Percentiles rank a stretch among this genome's conserved stretches.
Conservation (phyloP, 306 rosid genomes). For the Dalbergia oliveri region DNA sequence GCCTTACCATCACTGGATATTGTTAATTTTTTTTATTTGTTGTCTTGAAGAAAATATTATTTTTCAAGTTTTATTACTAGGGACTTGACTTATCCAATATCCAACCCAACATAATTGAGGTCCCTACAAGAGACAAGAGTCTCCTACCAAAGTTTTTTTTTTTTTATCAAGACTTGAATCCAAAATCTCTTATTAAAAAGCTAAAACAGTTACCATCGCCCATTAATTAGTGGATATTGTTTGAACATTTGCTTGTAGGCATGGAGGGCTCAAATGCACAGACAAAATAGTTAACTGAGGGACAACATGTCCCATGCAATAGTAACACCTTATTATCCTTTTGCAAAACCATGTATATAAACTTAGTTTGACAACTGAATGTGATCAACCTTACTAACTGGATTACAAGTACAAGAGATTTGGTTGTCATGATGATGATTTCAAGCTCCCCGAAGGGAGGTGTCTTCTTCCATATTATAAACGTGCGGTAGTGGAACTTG, state of each 20-base stretch:
- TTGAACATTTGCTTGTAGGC: constrained; percentile 39
- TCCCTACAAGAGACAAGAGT: too few species aligned
- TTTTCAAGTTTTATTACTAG: too few species aligned
- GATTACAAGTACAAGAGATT: constrained; percentile 22
- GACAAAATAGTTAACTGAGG: constrained; percentile 34
- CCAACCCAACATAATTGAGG: too few species aligned
- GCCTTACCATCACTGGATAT: constrained; percentile 36
- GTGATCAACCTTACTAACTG: background rate
- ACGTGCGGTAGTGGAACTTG: constrained; percentile 50
- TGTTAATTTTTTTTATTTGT: background rate
- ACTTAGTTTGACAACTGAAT: constrained; percentile 32
- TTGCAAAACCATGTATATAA: constrained; percentile 1
- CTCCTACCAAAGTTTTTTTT: too few species aligned
- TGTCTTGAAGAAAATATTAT: too few species aligned
- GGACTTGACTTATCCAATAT: too few species aligned
- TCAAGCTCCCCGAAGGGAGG: background rate
- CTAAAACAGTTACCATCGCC: too few species aligned
- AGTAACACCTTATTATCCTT: constrained; percentile 29
- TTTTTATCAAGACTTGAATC: too few species aligned
- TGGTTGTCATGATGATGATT: constrained; percentile 20
- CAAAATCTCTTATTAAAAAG: too few species aligned
- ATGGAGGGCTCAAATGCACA: constrained; percentile 35
- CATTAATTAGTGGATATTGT: background rate
- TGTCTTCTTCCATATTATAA: constrained; percentile 46
- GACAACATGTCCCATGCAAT: constrained; percentile 23